A percentile compares a stretch with the other conserved stretches of the same genome.
These are phyloP conservation scores for Fusarium verticillioides DNA, from an alignment of 2,329 filamentous ascomycete genomes.

Conservation along the genomic window DNA sequence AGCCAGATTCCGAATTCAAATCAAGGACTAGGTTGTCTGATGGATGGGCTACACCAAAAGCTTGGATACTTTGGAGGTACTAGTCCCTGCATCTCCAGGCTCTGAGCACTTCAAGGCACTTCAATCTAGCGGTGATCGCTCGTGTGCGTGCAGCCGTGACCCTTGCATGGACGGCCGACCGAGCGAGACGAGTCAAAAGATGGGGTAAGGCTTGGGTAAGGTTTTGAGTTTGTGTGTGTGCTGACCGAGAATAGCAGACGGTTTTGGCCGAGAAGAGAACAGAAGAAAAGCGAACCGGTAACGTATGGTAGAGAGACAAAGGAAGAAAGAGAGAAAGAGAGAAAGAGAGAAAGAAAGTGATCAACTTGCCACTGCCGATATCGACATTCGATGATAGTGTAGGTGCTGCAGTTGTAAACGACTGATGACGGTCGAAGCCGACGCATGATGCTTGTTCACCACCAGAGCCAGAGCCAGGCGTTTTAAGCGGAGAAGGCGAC, in stretches of 20 bases:
- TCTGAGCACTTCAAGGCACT: conserved; percentile 30
- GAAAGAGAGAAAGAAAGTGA: not conserved
- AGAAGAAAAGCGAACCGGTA: not conserved
- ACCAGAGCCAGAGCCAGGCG: conserved; percentile 7
- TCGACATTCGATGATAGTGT: conserved; percentile 5
- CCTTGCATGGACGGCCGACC: conserved; percentile 15
- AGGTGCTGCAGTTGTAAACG: not conserved
- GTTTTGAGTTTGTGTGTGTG: conserved; percentile 2
- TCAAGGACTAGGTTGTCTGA: conserved; percentile 18
- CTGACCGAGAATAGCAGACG: conserved; percentile 6
- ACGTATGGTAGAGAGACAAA: not conserved
- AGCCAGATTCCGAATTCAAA: not conserved
- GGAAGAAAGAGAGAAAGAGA: not conserved
- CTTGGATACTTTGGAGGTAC: conserved; percentile 30
- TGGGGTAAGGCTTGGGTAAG: not conserved
- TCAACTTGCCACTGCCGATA: conserved; percentile 6
- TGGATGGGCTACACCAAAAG: conserved; percentile 27
- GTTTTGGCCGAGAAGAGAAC: not conserved
- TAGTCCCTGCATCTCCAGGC: conserved; percentile 32
- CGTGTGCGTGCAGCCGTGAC: conserved; percentile 31
- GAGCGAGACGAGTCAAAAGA: conserved; percentile 3
- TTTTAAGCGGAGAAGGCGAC: conserved; percentile 15
- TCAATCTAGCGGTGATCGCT: conserved; percentile 37
- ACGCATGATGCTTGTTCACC: conserved; percentile 16
- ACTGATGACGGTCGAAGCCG: conserved; percentile 34